phyloP scores from a whole-genome alignment of 805 yeast genomes.

The Wickerhamomyces alni region DNA sequence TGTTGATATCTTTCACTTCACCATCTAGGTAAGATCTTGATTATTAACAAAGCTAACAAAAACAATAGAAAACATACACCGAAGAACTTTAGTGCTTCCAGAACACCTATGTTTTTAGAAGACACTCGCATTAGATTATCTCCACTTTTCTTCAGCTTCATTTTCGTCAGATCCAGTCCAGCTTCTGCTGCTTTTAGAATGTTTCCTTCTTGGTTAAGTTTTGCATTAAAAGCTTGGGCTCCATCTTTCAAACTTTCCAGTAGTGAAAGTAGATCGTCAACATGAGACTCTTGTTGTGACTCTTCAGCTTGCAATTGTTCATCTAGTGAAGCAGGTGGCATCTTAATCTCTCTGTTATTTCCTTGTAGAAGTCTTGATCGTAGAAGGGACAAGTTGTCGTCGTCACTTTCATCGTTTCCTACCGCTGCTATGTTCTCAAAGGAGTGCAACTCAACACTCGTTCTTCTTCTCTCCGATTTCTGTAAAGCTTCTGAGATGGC shows the following conservation, averaged over 20 bases:
- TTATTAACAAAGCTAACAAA: slow-evolving; percentile 28
- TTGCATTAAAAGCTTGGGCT: slow-evolving; percentile 34
- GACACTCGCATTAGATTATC: slow-evolving; percentile 24
- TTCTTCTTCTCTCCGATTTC: slow-evolving; percentile 9
- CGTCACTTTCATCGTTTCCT: slow-evolving; percentile 10
- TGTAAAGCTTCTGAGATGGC: slow-evolving; percentile 4
- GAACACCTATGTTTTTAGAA: slow-evolving; percentile 24
- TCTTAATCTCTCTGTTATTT: slow-evolving; percentile 1
- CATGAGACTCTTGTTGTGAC: slow-evolving; percentile 29
- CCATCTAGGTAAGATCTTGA: slow-evolving; percentile 34
- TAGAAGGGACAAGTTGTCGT: slow-evolving; percentile 26
- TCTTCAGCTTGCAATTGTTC: slow-evolving; percentile 31
- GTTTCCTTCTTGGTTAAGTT: slow-evolving; percentile 31
- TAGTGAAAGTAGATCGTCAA: slow-evolving; percentile 33
- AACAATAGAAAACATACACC: slow-evolving; percentile 21
- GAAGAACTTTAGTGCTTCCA: slow-evolving; percentile 24
- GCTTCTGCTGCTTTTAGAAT: slow-evolving; percentile 35
- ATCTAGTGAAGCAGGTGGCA: slow-evolving; percentile 20
- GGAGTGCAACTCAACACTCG: slow-evolving; percentile 19
- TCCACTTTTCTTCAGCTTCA: slow-evolving; percentile 29
- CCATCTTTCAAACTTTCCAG: slow-evolving; percentile 31
- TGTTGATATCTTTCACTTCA: slow-evolving; percentile 5
- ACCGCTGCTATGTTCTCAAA: neutral
- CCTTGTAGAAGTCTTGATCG: slow-evolving; percentile 26
- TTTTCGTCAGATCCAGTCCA: slow-evolving; percentile 33